These are phyloP conservation scores for Cucurbita moschata DNA, from an alignment of 306 rosid genomes.

Conservation along the genomic window DNA sequence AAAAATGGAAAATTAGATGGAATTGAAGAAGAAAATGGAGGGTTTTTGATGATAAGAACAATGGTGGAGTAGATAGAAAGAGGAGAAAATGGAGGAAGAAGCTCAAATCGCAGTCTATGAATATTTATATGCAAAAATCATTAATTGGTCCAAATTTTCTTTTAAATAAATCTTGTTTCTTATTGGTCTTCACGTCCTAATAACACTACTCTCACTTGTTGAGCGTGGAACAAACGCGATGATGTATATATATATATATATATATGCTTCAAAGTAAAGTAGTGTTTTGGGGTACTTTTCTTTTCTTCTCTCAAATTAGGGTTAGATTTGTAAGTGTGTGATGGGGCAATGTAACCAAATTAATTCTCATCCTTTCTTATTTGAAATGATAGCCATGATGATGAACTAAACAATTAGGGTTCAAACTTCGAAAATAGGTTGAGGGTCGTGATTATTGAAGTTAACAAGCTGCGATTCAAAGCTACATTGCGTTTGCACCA, in stretches of 20 bases:
- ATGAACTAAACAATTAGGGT: neutral
- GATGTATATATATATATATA: neutral
- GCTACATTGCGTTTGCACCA: too few species aligned
- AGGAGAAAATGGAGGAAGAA: neutral
- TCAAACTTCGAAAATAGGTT: neutral
- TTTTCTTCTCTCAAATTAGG: neutral
- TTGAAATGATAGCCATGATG: too few species aligned
- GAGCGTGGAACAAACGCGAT: conserved; percentile 5
- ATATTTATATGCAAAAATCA: conserved; percentile 2
- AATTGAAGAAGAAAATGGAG: neutral
- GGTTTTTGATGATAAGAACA: neutral
- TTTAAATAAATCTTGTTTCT: neutral
- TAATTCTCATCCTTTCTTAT: too few species aligned
- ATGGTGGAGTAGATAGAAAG: neutral
- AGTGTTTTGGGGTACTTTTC: neutral
- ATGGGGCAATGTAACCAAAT: too few species aligned
- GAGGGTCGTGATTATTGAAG: neutral
- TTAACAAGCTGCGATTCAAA: too few species aligned
- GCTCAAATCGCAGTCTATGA: neutral
- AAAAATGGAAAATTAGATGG: neutral
- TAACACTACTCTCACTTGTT: neutral
- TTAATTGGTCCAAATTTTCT: neutral
- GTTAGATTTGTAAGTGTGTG: too few species aligned
- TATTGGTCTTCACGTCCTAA: neutral
- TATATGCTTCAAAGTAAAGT: neutral